Base-by-base conservation (phyloP, 148 eudicot genomes). In the Vaccinium myrtillus region DNA sequence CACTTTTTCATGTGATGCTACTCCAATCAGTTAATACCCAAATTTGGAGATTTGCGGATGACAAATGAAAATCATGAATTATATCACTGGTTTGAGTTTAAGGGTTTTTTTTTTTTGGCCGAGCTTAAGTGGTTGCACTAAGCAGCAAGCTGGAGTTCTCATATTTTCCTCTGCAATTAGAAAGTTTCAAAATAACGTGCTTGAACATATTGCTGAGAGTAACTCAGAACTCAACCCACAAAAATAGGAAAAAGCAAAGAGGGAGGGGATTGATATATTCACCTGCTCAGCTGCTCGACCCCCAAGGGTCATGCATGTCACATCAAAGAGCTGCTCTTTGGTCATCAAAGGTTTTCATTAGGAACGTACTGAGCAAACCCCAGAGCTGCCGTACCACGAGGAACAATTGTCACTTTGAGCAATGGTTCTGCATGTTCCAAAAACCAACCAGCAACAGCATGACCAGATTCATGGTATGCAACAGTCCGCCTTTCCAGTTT, bases 231-330 rank as follows among this genome's bases (percentile, higher is more conserved):
- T 7, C 59, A 23, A 73, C 8, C 48, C 14, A 48, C 50, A 16
- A 43, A 85, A 25, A 65, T 49, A 30, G 32, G 15, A 49, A 80
- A 43, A 46, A 55, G 23, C 14, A 82, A 82, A 82, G 58, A 19
- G 21, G 69, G 59, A 75, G 30, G 67, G 70, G 63, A 9, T 79
- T 61, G 51, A 83, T 81, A 27, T 59, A 56, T 71, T 79, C 85
- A 97, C 99, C 98, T 97, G 98, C 86, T 97, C 99, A 80, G 99
- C 93, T 48, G 99, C 99, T 82, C 99, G 91, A 58, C 98, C 99
- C 48, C 99, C 99, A 86, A 96, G 94, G 63, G 99, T 96, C 98
- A 96, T 96, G 91, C 99, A 95, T 23, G 99, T 95, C 89, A 93
- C 81, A 86, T 97, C 99, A 88, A 97, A 93, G 30, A 97, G 96